Conservation (phyloP, 2,329 filamentous ascomycete species). For the Aspergillus aculeatinus region DNA sequence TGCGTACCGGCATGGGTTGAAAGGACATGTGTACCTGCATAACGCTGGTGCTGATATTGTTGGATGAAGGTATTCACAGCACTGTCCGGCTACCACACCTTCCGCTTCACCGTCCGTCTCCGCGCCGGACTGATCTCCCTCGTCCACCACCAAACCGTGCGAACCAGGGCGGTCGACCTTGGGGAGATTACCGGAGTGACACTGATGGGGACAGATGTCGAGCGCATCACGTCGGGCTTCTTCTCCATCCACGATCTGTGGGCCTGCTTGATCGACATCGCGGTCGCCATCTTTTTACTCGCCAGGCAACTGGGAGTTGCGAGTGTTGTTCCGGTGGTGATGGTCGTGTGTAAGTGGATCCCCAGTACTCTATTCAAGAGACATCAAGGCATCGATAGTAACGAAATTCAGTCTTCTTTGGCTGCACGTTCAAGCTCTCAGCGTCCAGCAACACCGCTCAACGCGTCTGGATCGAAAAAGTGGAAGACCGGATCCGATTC, state of each 20-base stretch:
- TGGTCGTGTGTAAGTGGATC: constrained; percentile 28
- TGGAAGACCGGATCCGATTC: constrained; percentile 41
- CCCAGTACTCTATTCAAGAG: too few species aligned
- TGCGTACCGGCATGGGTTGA: too few species aligned
- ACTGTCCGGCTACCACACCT: constrained; percentile 26
- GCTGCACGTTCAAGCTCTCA: constrained; percentile 11
- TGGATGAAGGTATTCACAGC: constrained; percentile 23
- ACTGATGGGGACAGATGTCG: constrained; percentile 49
- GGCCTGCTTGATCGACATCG: constrained; percentile 39
- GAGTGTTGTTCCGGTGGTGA: constrained; percentile 34
- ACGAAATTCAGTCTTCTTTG: constrained; percentile 3
- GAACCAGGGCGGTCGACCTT: constrained; percentile 28
- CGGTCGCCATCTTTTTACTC: constrained; percentile 37
- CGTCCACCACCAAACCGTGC: constrained; percentile 48
- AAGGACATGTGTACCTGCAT: too few species aligned
- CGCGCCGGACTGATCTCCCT: constrained; percentile 37
- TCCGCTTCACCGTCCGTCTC: constrained; percentile 30
- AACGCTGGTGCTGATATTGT: too few species aligned
- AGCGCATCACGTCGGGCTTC: constrained; percentile 29
- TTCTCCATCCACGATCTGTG: constrained; percentile 33
- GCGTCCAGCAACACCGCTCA: constrained; percentile 21
- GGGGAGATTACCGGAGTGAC: constrained; percentile 43
- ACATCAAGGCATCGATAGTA: too few species aligned
- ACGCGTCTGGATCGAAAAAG: constrained; percentile 43
- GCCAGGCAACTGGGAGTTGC: constrained; percentile 33